Evolutionary conservation across 495 filamentous ascomycete species (phyloP).

Genomic region (Hypoxylon cercidicola): DNA sequence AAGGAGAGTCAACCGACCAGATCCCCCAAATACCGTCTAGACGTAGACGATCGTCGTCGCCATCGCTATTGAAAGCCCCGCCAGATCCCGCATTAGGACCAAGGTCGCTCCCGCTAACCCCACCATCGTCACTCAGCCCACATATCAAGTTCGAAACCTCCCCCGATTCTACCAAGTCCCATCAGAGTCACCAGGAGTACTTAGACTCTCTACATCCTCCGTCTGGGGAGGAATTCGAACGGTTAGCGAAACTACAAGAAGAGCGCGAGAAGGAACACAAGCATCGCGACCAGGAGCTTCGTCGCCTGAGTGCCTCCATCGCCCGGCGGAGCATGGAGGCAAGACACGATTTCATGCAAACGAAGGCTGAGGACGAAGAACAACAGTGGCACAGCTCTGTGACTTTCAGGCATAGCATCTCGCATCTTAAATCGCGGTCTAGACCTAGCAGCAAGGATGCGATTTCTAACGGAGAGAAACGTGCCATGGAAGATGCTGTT

Average conservation of each 20-base stretch:
- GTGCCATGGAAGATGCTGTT: slow-evolving; percentile 27
- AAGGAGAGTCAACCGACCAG: slow-evolving; percentile 3
- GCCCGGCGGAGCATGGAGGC: slow-evolving; percentile 40
- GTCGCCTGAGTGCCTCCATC: slow-evolving; percentile 39
- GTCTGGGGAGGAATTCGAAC: slow-evolving; percentile 52
- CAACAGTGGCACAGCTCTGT: slow-evolving; percentile 2
- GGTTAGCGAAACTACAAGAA: slow-evolving; percentile 56
- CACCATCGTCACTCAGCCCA: slow-evolving; percentile 33
- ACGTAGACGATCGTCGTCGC: slow-evolving; percentile 18
- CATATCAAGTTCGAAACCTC: slow-evolving; percentile 14
- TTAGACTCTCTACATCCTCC: slow-evolving; percentile 60
- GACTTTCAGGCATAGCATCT: slow-evolving; percentile 12
- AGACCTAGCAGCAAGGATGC: slow-evolving; percentile 14
- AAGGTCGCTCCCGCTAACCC: slow-evolving; percentile 35
- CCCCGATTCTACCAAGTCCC: slow-evolving; percentile 20
- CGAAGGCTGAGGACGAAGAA: slow-evolving; percentile 33
- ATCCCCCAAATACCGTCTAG: slow-evolving; percentile 3
- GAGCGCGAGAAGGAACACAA: slow-evolving; percentile 58
- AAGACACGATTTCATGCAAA: slow-evolving; percentile 40
- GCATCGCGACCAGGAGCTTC: slow-evolving; percentile 45
- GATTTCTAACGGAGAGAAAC: neutral
- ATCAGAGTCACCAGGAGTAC: slow-evolving; percentile 53
- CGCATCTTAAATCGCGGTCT: slow-evolving; percentile 16
- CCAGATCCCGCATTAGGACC: slow-evolving; percentile 19
- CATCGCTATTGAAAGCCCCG: slow-evolving; percentile 23